phyloP scores from a whole-genome alignment of 2,329 filamentous ascomycete genomes.

The Fusarium drepaniforme region DNA sequence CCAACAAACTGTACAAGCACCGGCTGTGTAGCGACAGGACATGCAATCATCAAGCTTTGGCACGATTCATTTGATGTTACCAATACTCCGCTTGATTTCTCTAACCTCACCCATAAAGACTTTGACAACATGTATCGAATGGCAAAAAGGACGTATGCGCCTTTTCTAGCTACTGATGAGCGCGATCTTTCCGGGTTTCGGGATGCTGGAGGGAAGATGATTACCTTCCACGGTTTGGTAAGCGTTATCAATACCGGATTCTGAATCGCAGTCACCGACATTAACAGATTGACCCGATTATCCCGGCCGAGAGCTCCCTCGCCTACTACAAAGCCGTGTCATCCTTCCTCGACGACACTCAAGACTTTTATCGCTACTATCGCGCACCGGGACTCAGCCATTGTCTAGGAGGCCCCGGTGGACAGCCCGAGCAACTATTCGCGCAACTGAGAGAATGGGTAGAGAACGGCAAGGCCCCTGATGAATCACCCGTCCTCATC shows the following conservation, averaged over 20 bases:
- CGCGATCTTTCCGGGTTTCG: slow-evolving; percentile 20
- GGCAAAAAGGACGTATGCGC: not conserved
- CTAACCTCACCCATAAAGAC: not conserved
- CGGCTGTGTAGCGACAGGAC: not conserved
- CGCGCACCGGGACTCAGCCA: slow-evolving; percentile 49
- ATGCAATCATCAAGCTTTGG: not conserved
- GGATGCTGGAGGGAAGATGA: slow-evolving; percentile 24
- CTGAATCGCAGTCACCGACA: not conserved
- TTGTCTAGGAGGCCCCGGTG: slow-evolving; percentile 43
- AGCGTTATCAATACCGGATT: not conserved
- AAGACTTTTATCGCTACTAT: slow-evolving; percentile 50
- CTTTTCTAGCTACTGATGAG: slow-evolving; percentile 15
- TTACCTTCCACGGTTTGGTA: slow-evolving; percentile 30
- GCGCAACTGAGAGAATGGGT: slow-evolving; percentile 46
- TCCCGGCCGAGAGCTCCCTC: slow-evolving; percentile 31
- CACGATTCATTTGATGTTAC: not conserved
- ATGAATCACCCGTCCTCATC: slow-evolving; percentile 20
- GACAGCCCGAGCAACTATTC: slow-evolving; percentile 39
- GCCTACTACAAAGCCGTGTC: slow-evolving; percentile 45
- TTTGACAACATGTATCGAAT: slow-evolving; percentile 9
- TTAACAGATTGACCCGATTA: slow-evolving; percentile 32
- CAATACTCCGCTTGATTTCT: not conserved
- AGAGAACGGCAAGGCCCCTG: slow-evolving; percentile 46
- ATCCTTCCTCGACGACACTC: slow-evolving; percentile 26
- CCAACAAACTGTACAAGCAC: not conserved